Evolutionary conservation across 441 rosid genomes (phyloP).

Genomic region (Capsella rubella): DNA sequence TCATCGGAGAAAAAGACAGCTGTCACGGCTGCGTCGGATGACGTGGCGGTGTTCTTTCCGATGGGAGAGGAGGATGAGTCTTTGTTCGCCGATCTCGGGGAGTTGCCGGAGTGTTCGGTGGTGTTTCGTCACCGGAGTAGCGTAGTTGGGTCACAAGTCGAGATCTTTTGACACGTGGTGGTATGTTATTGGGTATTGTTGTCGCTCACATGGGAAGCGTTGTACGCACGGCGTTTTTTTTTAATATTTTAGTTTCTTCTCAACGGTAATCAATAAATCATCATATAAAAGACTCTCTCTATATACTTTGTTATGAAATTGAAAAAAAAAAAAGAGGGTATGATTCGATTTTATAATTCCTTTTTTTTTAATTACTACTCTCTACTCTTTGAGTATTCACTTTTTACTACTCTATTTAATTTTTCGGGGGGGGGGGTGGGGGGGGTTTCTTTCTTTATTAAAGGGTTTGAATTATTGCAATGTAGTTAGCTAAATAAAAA

Average conservation of each 20-base stretch:
- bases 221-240: constrained; percentile 45
- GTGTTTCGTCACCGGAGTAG: constrained; percentile 71
- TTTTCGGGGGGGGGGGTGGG: neutral
- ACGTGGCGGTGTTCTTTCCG: constrained; percentile 66
- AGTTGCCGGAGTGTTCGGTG: constrained; percentile 91
- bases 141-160: constrained; percentile 68
- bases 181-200: constrained; percentile 30
- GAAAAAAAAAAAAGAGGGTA: neutral
- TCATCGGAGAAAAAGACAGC: constrained; percentile 47
- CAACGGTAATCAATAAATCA: constrained; percentile 44
- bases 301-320: constrained; percentile 38
- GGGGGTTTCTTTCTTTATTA: constrained; percentile 13
- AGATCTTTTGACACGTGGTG: constrained; percentile 81
- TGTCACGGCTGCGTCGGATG: constrained; percentile 39
- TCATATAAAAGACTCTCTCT: constrained; percentile 36
- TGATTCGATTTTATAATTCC: constrained; percentile 28
- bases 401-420: constrained; percentile 12
- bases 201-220: constrained; percentile 43
- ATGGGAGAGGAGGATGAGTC: constrained; percentile 94
- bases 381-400: constrained; percentile 22
- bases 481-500: constrained; percentile 49
- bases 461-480: constrained; percentile 48
- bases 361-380: constrained; percentile 10
- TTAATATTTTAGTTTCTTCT: constrained; percentile 15
- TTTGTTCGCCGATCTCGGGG: constrained; percentile 91